These are phyloP conservation scores for Mangifera indica DNA, from an alignment of 345 rosid species.

Conservation along the genomic window DNA sequence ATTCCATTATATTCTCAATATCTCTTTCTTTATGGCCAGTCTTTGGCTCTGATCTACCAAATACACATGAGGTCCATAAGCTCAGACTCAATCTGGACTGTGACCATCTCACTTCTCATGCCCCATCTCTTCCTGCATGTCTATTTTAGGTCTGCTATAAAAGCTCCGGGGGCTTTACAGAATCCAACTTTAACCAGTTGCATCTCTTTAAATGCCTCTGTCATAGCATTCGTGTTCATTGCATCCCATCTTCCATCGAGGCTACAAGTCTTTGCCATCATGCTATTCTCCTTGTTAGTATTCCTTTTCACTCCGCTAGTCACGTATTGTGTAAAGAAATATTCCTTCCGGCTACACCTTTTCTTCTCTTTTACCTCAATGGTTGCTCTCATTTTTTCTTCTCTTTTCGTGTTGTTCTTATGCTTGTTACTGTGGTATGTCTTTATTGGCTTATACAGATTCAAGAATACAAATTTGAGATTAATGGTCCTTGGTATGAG, in stretches of 20 bases:
- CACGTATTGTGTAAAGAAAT: constrained; percentile 71
- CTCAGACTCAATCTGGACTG: constrained; percentile 88
- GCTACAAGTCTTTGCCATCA: constrained; percentile 71
- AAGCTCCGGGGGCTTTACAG: constrained; percentile 63
- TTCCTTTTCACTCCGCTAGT: constrained; percentile 87
- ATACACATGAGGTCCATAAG: constrained; percentile 84
- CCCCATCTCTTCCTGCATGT: constrained; percentile 92
- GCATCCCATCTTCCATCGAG: constrained; percentile 88
- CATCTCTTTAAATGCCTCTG: constrained; percentile 78
- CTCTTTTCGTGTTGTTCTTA: constrained; percentile 56
- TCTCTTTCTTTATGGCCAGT: constrained; percentile 66
- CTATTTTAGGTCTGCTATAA: constrained; percentile 69
- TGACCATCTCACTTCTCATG: constrained; percentile 56
- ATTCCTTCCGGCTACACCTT: constrained; percentile 63
- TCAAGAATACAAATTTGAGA: constrained; percentile 95
- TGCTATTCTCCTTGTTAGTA: constrained; percentile 83
- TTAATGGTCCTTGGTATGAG: constrained; percentile 98
- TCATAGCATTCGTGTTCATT: constrained; percentile 76
- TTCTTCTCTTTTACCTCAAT: constrained; percentile 57
- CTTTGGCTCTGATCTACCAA: constrained; percentile 85
- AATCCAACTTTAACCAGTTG: constrained; percentile 71
- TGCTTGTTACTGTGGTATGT: constrained; percentile 62
- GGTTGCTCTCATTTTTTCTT: constrained; percentile 54
- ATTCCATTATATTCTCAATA: constrained; percentile 60
- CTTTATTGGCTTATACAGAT: constrained; percentile 89